Evolutionary conservation across 495 filamentous ascomycete species (phyloP), one percentile per base, ranked within the genome.

Genomic region (Aspergillus nidulans): DNA sequence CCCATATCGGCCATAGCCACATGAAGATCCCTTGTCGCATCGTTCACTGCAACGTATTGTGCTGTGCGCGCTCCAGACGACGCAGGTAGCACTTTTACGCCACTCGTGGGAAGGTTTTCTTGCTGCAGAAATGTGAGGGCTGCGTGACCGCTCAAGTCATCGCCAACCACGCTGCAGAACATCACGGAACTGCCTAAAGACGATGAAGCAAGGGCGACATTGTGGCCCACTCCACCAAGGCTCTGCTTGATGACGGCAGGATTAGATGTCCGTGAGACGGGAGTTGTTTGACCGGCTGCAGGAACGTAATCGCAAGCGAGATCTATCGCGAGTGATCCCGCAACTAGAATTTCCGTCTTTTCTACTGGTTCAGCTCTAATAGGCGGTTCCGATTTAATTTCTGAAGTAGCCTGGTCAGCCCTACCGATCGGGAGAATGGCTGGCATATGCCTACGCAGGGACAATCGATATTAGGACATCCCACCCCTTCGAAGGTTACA

Each of bases 1-100:
- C 73, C 76, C 90, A 97, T 96, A 65, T 98, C 94, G 16, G 94
- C 90, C 88, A 96, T 95, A 48, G 90, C 92, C 41, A 96, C 64
- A 3, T 88, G 76, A 9, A 98, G 80, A 53, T 91, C 85, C 61
- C 92, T 94, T 23, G 86, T 80, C 1, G 72, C 73, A 64, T 92
- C 89, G 69, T 97, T 98, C 61, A 97, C 75, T 16, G 91, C 85
- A 2, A 97, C 81, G 64, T 98, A 98, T 65, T 95, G 90, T 6
- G 91, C 89, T 2, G 94, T 98, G 23, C 84, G 77, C 36, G 69
- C 67, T 0, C 78, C 72, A 8, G 75, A 69, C 6, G 77, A 74
- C 15, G 75, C 65, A 9, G 74, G 69, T 7, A 88, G 66, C 19
- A 79, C 66, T 59, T 77, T 77, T 25, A 96, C 79, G 49, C 83